A percentile compares a stretch with the other conserved stretches of the same genome.
Conservation (phyloP, 1,139 yeast species). For the Pichia sp. region DNA sequence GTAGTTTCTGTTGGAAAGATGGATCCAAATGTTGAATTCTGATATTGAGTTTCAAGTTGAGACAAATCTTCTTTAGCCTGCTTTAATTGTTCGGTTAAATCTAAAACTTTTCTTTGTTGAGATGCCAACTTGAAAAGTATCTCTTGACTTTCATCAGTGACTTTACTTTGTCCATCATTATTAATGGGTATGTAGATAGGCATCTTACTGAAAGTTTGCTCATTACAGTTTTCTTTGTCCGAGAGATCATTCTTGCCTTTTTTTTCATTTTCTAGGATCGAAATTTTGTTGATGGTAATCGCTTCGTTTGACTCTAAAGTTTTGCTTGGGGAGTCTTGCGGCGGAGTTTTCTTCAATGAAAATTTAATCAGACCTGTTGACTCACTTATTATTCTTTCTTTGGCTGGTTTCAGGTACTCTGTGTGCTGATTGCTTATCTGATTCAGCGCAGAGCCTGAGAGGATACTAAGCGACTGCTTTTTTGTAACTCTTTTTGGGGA, state of each 20-base stretch:
- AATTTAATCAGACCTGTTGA: slow-evolving; percentile 34
- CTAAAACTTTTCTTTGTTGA: slow-evolving; percentile 42
- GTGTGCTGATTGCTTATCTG: slow-evolving; percentile 20
- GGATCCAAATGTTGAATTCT: background rate
- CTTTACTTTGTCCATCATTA: background rate
- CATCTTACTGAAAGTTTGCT: background rate
- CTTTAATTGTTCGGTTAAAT: slow-evolving; percentile 36
- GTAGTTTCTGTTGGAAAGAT: background rate
- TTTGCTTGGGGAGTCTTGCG: background rate
- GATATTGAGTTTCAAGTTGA: slow-evolving; percentile 34
- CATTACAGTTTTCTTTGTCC: background rate
- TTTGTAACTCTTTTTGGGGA: slow-evolving; percentile 22
- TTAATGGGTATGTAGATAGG: slow-evolving; percentile 21
- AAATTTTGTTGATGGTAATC: background rate
- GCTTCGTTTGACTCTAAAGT: background rate
- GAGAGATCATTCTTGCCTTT: background rate
- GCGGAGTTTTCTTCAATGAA: slow-evolving; percentile 23
- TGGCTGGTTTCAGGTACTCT: slow-evolving; percentile 23
- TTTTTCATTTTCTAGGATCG: background rate
- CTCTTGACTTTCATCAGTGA: slow-evolving; percentile 8
- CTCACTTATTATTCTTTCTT: slow-evolving; percentile 32
- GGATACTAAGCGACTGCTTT: slow-evolving; percentile 32
- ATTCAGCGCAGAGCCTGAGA: slow-evolving; percentile 29
- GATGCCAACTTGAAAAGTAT: slow-evolving; percentile 39
- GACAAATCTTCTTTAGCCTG: slow-evolving; percentile 37